A percentile compares a stretch with the other conserved stretches of the same genome.
These are phyloP conservation scores for Scheffersomyces parashehatae DNA, from an alignment of 1,139 yeast genomes.

Conservation along the genomic window DNA sequence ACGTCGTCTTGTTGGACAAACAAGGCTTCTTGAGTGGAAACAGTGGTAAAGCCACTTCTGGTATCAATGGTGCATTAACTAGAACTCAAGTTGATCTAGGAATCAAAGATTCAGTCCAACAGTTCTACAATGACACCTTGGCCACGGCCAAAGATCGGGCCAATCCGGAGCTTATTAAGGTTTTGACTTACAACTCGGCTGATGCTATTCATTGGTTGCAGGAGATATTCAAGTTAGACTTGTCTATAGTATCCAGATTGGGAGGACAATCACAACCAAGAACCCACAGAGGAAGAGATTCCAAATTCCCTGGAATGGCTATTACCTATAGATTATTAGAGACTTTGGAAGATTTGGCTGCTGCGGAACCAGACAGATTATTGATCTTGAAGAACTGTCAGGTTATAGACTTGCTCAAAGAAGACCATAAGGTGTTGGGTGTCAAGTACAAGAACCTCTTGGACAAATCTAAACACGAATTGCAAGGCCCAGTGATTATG, in stretches of 20 bases:
- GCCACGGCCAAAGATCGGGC: conserved; percentile 67
- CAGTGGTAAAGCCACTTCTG: conserved; percentile 79
- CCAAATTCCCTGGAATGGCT: conserved; percentile 76
- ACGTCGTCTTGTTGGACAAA: conserved; percentile 62
- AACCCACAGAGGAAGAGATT: conserved; percentile 70
- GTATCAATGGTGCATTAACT: conserved; percentile 76
- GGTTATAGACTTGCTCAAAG: conserved; percentile 52
- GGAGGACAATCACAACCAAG: conserved; percentile 78
- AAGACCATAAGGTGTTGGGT: conserved; percentile 39
- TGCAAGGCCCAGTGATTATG: conserved; percentile 62
- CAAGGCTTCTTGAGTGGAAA: conserved; percentile 72
- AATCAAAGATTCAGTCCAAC: conserved; percentile 56
- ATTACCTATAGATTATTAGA: conserved; percentile 65
- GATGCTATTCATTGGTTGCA: conserved; percentile 76
- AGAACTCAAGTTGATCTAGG: conserved; percentile 53
- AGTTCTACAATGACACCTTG: conserved; percentile 65
- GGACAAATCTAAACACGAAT: conserved; percentile 30
- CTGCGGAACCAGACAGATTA: conserved; percentile 52
- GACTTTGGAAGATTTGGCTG: conserved; percentile 50
- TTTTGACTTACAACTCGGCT: conserved; percentile 53
- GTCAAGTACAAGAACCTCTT: conserved; percentile 48
- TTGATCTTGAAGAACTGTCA: conserved; percentile 54
- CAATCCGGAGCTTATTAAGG: conserved; percentile 51
- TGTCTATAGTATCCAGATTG: conserved; percentile 65
- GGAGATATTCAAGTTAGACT: conserved; percentile 56